Conservation (phyloP, 2,329 filamentous ascomycete species). For the Hymenoscyphus scutula region DNA sequence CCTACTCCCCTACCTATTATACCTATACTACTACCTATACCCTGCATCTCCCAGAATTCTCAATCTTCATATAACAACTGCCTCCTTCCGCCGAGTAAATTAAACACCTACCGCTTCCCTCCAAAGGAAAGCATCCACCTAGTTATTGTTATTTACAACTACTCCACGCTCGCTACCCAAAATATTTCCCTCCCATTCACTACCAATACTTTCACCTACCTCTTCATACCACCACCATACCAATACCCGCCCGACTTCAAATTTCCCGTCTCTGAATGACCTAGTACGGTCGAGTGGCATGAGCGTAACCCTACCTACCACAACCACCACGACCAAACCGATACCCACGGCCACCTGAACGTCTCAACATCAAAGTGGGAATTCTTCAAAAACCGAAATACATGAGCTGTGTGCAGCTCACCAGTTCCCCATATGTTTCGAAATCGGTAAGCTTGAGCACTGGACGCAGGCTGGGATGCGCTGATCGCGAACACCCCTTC, state of each 20-base stretch:
- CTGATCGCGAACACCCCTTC: neutral
- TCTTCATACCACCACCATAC: too few relatives aligned
- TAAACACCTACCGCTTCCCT: neutral
- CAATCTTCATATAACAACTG: constrained; percentile 1
- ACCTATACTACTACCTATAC: too few relatives aligned
- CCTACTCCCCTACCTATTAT: too few relatives aligned
- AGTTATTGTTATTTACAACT: neutral
- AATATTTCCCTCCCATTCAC: neutral
- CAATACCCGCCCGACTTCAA: too few relatives aligned
- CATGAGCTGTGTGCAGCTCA: constrained; percentile 24
- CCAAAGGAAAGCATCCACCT: neutral
- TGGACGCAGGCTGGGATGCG: constrained; percentile 5
- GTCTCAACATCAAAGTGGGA: neutral
- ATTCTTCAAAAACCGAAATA: constrained; percentile 5
- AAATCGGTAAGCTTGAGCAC: constrained; percentile 35
- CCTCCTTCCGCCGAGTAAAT: neutral
- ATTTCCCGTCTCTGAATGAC: too few relatives aligned
- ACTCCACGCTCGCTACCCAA: neutral
- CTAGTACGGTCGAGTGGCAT: neutral
- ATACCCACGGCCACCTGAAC: neutral
- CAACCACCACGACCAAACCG: neutral
- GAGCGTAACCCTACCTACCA: constrained; percentile 2
- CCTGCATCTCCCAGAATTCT: neutral
- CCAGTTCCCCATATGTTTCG: constrained; percentile 36
- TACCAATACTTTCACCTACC: neutral